phyloP scores from a whole-genome alignment of 352 stramenopile genomes.

The Phytophthora pseudosyringae region DNA sequence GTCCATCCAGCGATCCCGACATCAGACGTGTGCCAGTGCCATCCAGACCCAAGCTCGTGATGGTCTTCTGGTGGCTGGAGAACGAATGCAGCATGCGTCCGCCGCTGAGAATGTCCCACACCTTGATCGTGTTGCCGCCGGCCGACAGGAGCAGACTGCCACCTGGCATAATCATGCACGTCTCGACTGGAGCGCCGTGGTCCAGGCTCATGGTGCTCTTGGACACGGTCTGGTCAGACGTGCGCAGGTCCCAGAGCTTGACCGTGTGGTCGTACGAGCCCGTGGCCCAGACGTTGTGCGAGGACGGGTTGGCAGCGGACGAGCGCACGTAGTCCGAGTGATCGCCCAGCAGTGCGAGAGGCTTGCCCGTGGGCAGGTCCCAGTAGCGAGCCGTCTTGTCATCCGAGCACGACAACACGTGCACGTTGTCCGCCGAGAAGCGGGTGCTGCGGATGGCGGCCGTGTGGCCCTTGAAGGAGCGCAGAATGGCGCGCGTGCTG shows the following conservation, averaged over 20 bases:
- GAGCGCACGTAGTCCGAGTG: conserved; percentile 92
- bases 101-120: conserved; percentile 93
- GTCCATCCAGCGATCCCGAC: conserved; percentile 89
- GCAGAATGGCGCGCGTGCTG: conserved; percentile 81
- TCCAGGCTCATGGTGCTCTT: conserved; percentile 68
- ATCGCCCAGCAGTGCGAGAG: conserved; percentile 71
- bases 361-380: conserved; percentile 88
- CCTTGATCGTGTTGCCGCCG: conserved; percentile 90
- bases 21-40: conserved; percentile 90
- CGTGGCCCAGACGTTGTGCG: conserved; percentile 84
- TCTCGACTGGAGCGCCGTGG: conserved; percentile 90
- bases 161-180: conserved; percentile 87
- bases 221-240: conserved; percentile 67
- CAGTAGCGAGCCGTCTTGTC: conserved; percentile 91
- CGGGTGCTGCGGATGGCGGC: conserved; percentile 75
- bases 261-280: conserved; percentile 94
- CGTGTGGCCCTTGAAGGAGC: conserved; percentile 88
- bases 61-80: conserved; percentile 94
- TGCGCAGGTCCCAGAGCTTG: conserved; percentile 92
- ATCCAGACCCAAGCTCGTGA: conserved; percentile 91
- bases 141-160: conserved; percentile 85
- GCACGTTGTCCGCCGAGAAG: conserved; percentile 85
- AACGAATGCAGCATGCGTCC: conserved; percentile 89
- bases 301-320: conserved; percentile 72
- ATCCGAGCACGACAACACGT: conserved; percentile 91